phyloP scores from a whole-genome alignment of 768 basidiomycete genomes.

The Leccinellum luteum region DNA sequence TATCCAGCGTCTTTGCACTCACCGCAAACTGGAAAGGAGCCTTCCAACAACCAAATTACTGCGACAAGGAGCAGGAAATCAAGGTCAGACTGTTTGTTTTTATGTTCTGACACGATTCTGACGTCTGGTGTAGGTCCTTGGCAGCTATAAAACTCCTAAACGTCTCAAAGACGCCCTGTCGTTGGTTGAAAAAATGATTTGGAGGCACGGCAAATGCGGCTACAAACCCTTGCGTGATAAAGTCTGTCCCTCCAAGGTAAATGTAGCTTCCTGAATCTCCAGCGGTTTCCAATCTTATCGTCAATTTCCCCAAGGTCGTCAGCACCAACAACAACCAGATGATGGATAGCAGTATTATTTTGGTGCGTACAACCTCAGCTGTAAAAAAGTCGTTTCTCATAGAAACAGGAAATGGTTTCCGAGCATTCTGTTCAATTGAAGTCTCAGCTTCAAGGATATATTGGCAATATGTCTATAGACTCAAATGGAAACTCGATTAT shows the following conservation, averaged over 20 bases:
- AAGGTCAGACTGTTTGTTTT: conserved; percentile 41
- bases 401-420: conserved; percentile 68
- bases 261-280: background rate
- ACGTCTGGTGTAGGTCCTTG: conserved; percentile 32
- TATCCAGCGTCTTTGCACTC: conserved; percentile 56
- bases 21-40: conserved; percentile 23
- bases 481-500: conserved; percentile 48
- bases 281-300: background rate
- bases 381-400: conserved; percentile 2
- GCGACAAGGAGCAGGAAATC: conserved; percentile 68
- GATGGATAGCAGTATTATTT: conserved; percentile 61
- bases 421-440: conserved; percentile 56
- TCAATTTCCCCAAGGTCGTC: conserved; percentile 34
- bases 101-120: background rate
- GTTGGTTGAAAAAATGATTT: conserved; percentile 59
- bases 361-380: conserved; percentile 40
- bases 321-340: conserved; percentile 36
- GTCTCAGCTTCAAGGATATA: conserved; percentile 46
- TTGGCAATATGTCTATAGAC: conserved; percentile 48
- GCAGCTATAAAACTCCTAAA: conserved; percentile 67
- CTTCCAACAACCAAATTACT: conserved; percentile 47
- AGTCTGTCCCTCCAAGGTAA: conserved; percentile 78
- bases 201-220: conserved; percentile 65
- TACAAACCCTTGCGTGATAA: conserved; percentile 64
- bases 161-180: conserved; percentile 56